Evolutionary conservation across 352 stramenopile genomes (phyloP), one percentile per base, ranked within the genome.

Genomic region (Phytophthora fragariae): DNA sequence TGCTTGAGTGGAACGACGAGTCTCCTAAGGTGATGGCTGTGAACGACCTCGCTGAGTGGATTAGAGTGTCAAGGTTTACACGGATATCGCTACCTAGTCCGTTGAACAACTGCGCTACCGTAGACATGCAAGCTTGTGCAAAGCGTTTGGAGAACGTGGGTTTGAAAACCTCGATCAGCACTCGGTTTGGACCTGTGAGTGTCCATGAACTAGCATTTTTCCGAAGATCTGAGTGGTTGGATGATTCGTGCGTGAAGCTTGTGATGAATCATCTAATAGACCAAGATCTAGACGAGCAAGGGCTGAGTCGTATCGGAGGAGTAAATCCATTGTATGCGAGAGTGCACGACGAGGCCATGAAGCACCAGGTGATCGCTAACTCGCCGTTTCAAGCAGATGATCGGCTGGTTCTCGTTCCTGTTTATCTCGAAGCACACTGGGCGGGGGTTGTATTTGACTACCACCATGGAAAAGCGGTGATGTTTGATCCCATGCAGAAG

Each of bases 401-500:
- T 31, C 8, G 47, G 7, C 17, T 66, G 0, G 47, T 66, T 9
- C 47, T 66, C 2, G 7, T 58, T 9, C 59, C 59, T 15, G 47
- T 59, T 2, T 44, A 14, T 44, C 47, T 66, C 2, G 19, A 58
- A 15, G 17, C 10, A n/a, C 59, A 66, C 15, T 66, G 59, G 47
- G 47, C 59, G 5, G 59, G 59, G 9, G 47, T 29, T 11, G 47
- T 58, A 14, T 66, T 66, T 31, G 8, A 66, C 47, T 52, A 33
- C 33, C 9, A 49, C 1, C 21, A 58, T 3, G 24, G 19, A 3
- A 57, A 47, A n/a, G 7, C 19, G 17, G 12, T 52, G 5, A 11
- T 57, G 1, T 65, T 65, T 35, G 58, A 65, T 14, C 44, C 58
- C 12, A 65, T 65, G 31, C 58, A 65, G 56, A 53, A 29, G 3